These are phyloP conservation scores for Cercospora sp. DNA, from an alignment of 2,329 filamentous ascomycete genomes.

Conservation along the genomic window DNA sequence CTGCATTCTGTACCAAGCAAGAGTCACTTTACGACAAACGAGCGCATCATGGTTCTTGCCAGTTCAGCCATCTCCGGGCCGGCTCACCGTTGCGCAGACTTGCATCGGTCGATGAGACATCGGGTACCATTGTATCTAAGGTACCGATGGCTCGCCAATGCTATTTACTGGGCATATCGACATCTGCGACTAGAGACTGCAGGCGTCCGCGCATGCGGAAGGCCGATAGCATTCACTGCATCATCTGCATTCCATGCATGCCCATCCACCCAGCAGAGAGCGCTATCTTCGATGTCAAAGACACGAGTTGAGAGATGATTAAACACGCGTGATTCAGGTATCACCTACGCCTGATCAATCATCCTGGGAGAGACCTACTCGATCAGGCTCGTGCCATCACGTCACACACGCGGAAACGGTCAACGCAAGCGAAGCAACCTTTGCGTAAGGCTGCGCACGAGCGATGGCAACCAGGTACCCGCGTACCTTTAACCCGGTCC, in stretches of 20 bases:
- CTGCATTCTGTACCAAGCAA: not conserved
- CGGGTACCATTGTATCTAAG: not conserved
- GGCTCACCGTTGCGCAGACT: slow-evolving; percentile 1
- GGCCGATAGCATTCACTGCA: not conserved
- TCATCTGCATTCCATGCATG: not conserved
- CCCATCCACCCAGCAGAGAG: not conserved
- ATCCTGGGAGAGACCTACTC: not conserved
- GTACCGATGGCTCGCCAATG: not conserved
- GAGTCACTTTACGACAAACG: not conserved
- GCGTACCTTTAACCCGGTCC: slow-evolving; percentile 3
- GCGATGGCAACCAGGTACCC: not conserved
- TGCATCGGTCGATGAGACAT: not conserved
- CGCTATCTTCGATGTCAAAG: not conserved
- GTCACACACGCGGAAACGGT: not conserved
- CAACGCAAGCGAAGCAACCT: not conserved
- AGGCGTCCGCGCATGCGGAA: not conserved
- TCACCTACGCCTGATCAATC: not conserved
- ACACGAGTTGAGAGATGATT: not conserved
- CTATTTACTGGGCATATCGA: not conserved
- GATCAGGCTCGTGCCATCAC: not conserved
- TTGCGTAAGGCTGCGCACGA: not conserved
- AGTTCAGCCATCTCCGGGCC: not conserved
- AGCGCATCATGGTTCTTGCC: not conserved
- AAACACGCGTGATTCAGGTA: not conserved
- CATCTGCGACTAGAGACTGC: not conserved